These are phyloP conservation scores for Beauveria varroae DNA, from an alignment of 2,329 filamentous ascomycete genomes.

Conservation along the genomic window DNA sequence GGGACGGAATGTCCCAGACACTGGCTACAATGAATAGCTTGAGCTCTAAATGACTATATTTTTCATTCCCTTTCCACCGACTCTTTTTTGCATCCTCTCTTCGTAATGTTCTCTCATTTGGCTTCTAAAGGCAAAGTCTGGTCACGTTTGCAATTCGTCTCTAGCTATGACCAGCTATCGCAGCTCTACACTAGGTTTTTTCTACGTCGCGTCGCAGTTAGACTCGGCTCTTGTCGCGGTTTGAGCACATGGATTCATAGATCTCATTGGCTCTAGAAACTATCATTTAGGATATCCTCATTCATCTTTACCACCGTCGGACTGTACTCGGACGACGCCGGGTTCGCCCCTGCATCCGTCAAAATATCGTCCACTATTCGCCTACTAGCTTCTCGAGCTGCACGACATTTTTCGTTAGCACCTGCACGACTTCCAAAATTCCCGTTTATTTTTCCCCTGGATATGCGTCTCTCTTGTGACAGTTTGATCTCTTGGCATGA, in stretches of 20 bases:
- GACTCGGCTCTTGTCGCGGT: no score
- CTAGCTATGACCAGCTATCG: no score
- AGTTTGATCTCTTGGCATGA: not conserved
- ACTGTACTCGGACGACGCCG: constrained; percentile 49
- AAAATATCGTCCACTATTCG: constrained; percentile 76
- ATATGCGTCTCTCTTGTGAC: not conserved
- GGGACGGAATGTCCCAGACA: not conserved
- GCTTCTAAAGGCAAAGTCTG: no score
- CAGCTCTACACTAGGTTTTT: no score
- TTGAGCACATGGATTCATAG: no score
- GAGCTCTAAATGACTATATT: not conserved
- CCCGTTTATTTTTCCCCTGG: not conserved
- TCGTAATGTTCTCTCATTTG: not conserved
- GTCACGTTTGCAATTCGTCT: no score
- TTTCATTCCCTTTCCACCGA: not conserved
- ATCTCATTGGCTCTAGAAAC: constrained; percentile 37
- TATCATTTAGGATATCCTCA: constrained; percentile 53
- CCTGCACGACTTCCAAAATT: not conserved
- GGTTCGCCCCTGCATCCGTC: constrained; percentile 62
- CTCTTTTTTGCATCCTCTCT: not conserved
- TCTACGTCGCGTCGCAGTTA: no score
- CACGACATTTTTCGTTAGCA: constrained; percentile 11
- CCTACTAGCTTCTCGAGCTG: constrained; percentile 71
- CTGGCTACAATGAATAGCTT: not conserved
- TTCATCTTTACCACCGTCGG: constrained; percentile 61